These are phyloP conservation scores for Pichia kluyveri DNA, from an alignment of 805 yeast species.

Conservation along the genomic window DNA sequence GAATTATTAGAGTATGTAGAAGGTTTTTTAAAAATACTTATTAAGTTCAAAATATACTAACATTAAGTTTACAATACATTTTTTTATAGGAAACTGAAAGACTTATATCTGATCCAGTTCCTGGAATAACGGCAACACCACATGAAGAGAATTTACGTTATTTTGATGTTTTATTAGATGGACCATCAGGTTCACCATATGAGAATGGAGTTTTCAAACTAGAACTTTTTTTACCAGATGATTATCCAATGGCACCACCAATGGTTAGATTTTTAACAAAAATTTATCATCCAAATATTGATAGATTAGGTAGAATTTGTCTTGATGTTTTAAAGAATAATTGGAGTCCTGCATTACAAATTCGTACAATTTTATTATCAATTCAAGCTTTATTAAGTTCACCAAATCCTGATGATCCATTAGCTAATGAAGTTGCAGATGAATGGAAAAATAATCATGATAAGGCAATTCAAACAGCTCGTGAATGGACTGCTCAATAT, in stretches of 20 bases:
- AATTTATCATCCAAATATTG: conserved; percentile 95
- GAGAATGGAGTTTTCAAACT: conserved; percentile 71
- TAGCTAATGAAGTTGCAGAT: conserved; percentile 96
- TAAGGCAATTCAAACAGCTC: conserved; percentile 73
- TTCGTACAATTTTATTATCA: conserved; percentile 81
- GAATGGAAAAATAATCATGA: conserved; percentile 87
- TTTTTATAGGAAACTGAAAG: conserved; percentile 79
- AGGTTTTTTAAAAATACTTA: not conserved
- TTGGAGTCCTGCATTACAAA: conserved; percentile 98
- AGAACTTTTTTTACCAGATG: conserved; percentile 89
- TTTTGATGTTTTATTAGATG: conserved; percentile 85
- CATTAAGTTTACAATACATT: not conserved
- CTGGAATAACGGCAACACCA: conserved; percentile 89
- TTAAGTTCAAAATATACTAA: not conserved
- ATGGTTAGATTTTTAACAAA: conserved; percentile 88
- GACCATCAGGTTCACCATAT: conserved; percentile 87
- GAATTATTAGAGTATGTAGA: conserved; percentile 70
- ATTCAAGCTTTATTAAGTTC: conserved; percentile 91
- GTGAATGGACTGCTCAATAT: conserved; percentile 59
- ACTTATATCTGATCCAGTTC: conserved; percentile 87
- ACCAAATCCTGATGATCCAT: conserved; percentile 97
- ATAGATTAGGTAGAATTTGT: conserved; percentile 90
- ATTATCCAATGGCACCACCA: conserved; percentile 97
- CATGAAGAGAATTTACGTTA: conserved; percentile 91
- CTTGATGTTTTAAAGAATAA: conserved; percentile 88